A percentile compares a stretch with the other conserved stretches of the same genome.
Conservation (phyloP, 805 yeast genomes). For the Nakazawaea ishiwadae region DNA sequence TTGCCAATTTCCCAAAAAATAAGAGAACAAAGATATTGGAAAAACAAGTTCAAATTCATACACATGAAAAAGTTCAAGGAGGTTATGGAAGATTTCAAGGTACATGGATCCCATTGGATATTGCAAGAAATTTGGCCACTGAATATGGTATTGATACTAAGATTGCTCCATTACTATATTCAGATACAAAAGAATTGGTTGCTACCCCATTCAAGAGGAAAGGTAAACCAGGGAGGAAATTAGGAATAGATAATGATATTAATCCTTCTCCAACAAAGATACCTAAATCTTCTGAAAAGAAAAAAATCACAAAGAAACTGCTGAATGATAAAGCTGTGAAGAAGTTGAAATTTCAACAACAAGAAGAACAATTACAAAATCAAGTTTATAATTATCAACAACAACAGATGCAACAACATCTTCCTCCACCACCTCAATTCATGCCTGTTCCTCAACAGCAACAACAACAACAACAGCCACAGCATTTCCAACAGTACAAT, state of each 20-base stretch:
- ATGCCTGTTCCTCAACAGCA: constrained; percentile 16
- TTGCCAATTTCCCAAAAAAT: constrained; percentile 75
- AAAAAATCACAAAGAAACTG: constrained; percentile 8
- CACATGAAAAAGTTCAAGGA: constrained; percentile 77
- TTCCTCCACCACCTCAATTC: constrained; percentile 13
- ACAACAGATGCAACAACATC: constrained; percentile 13
- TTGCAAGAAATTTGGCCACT: constrained; percentile 55
- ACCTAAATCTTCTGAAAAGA: constrained; percentile 12
- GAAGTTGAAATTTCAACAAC: constrained; percentile 27
- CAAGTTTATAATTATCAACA: constrained; percentile 11
- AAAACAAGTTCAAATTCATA: constrained; percentile 61
- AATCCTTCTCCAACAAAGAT: constrained; percentile 23
- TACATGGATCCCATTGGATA: constrained; percentile 74
- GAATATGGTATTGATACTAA: constrained; percentile 46
- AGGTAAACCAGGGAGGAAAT: constrained; percentile 28
- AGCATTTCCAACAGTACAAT: constrained; percentile 12
- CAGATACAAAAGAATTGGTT: constrained; percentile 36
- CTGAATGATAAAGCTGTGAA: constrained; percentile 20
- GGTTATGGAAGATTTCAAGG: constrained; percentile 86
- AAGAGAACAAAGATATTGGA: constrained; percentile 74
- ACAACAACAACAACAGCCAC: constrained; percentile 17
- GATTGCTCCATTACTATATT: constrained; percentile 50
- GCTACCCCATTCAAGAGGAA: constrained; percentile 39
- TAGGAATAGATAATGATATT: constrained; percentile 25
- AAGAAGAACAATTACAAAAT: constrained; percentile 11